phyloP scores from a whole-genome alignment of 2,329 filamentous ascomycete species.

The Thyridium curvatum region DNA sequence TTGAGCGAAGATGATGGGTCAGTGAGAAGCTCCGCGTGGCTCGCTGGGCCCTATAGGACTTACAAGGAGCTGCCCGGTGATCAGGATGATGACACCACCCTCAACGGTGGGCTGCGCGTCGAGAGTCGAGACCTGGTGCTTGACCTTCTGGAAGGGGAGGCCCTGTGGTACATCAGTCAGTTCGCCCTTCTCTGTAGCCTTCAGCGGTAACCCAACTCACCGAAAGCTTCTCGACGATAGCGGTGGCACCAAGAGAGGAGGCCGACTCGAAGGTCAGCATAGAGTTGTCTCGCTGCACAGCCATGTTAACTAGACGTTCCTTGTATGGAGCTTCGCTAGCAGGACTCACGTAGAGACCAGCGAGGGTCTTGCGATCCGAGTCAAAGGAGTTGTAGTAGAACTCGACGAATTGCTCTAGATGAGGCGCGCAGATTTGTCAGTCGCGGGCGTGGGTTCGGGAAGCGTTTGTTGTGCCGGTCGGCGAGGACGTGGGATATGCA shows the following conservation, averaged over 20 bases:
- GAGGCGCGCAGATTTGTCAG: background rate
- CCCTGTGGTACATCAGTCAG: constrained; percentile 36
- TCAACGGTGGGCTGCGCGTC: constrained; percentile 74
- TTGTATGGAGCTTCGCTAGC: no score
- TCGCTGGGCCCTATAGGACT: constrained; percentile 19
- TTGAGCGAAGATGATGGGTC: background rate
- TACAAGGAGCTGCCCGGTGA: constrained; percentile 83
- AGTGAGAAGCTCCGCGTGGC: background rate
- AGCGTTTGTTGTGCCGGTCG: no score
- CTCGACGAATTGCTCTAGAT: constrained; percentile 73
- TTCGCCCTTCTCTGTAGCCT: no score
- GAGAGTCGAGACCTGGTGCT: constrained; percentile 69
- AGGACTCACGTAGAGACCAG: constrained; percentile 70
- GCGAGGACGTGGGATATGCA: background rate
- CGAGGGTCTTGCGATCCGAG: constrained; percentile 56
- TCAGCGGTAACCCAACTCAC: constrained; percentile 42
- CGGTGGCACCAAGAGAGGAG: constrained; percentile 54
- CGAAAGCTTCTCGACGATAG: constrained; percentile 74
- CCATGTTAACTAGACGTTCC: constrained; percentile 1
- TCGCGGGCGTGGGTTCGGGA: no score
- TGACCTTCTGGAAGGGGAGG: constrained; percentile 76
- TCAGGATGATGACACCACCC: constrained; percentile 75
- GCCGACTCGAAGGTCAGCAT: constrained; percentile 89
- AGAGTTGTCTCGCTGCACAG: constrained; percentile 64
- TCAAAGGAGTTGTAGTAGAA: constrained; percentile 94